These are phyloP conservation scores for Trichoderma sp. DNA, from an alignment of 2,329 filamentous ascomycete species.

Conservation along the genomic window DNA sequence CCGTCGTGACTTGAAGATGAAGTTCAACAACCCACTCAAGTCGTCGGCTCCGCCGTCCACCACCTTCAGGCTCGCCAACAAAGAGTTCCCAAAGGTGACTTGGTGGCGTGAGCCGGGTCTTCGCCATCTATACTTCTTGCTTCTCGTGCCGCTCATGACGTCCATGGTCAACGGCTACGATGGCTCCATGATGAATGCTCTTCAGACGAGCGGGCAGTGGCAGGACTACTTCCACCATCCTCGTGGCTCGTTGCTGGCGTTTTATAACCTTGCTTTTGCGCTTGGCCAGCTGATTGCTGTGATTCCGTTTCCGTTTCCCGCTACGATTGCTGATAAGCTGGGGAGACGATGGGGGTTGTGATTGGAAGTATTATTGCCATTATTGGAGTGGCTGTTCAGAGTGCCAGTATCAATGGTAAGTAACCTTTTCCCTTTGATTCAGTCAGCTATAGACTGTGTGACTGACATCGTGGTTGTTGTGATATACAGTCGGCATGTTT, in stretches of 20 bases:
- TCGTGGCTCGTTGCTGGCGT: neutral
- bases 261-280: slow-evolving; percentile 2
- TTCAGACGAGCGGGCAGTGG: slow-evolving; percentile 13
- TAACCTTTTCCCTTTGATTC: slow-evolving; percentile 39
- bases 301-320: neutral
- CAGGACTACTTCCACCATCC: slow-evolving; percentile 15
- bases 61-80: slow-evolving; percentile 8
- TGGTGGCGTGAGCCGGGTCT: slow-evolving; percentile 6
- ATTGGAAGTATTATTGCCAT: slow-evolving; percentile 13
- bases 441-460: neutral
- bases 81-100: slow-evolving; percentile 5
- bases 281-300: slow-evolving; percentile 1
- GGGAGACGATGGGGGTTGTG: slow-evolving; percentile 2
- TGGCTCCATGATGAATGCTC: slow-evolving; percentile 19
- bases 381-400: slow-evolving; percentile 9
- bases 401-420: slow-evolving; percentile 8
- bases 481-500: slow-evolving; percentile 33
- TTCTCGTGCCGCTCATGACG: slow-evolving; percentile 4
- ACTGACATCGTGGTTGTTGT: neutral
- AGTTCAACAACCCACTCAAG: neutral
- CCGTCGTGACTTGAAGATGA: neutral
- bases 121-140: neutral
- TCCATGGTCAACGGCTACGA: slow-evolving; percentile 15
- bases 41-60: slow-evolving; percentile 3
- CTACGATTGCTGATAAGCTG: slow-evolving; percentile 1